Conservation (phyloP, 345 rosid genomes). For the Hibiscus syriacus region DNA sequence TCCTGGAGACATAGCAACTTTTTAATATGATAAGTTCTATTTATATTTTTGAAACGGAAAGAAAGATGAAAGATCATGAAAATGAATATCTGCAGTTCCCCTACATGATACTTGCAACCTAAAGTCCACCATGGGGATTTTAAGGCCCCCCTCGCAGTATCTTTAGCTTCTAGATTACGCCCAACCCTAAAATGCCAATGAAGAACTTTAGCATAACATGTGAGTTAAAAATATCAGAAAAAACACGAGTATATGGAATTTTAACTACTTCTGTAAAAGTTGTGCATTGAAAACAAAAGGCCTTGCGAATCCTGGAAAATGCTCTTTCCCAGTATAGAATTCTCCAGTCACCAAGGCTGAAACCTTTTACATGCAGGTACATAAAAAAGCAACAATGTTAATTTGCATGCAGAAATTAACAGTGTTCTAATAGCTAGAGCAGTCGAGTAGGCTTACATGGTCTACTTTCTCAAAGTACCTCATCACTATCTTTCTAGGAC, state of each 20-base stretch:
- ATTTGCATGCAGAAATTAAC: conserved; percentile 2
- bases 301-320: conserved; percentile 76
- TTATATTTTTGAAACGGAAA: background rate
- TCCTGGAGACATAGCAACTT: background rate
- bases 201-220: background rate
- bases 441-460: conserved; percentile 40
- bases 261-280: conserved; percentile 60
- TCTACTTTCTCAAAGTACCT: conserved; percentile 66
- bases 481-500: conserved; percentile 69
- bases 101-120: conserved; percentile 69
- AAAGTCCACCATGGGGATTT: conserved; percentile 97
- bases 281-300: conserved; percentile 76
- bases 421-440: background rate
- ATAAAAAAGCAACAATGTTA: conserved; percentile 13
- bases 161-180: conserved; percentile 68
- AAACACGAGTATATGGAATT: background rate
- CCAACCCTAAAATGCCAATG: conserved; percentile 41
- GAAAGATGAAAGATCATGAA: background rate
- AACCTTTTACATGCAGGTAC: conserved; percentile 40
- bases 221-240: conserved; percentile 1
- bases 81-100: background rate
- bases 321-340: conserved; percentile 63
- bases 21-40: background rate
- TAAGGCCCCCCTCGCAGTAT: conserved; percentile 84
- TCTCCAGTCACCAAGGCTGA: conserved; percentile 90